phyloP scores from a whole-genome alignment of 2,329 filamentous ascomycete species.

The Microcera coccophila region DNA sequence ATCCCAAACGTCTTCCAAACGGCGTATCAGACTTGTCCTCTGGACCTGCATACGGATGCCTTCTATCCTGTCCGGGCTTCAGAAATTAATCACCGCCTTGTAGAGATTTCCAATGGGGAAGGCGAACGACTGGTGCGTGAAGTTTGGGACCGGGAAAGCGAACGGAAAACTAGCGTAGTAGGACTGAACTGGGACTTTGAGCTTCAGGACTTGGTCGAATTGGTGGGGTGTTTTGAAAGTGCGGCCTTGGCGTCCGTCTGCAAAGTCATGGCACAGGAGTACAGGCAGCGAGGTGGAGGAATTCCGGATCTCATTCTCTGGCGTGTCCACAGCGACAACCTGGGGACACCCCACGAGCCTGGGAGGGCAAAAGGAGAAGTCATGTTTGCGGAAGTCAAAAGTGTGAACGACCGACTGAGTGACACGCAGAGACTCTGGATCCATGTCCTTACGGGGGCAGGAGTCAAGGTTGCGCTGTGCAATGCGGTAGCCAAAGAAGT shows the following conservation, averaged over 20 bases:
- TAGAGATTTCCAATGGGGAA: conserved; percentile 79
- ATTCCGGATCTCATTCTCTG: conserved; percentile 93
- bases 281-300: conserved; percentile 77
- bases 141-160: conserved; percentile 65
- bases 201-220: conserved; percentile 71
- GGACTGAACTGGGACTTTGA: conserved; percentile 90
- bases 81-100: conserved; percentile 83
- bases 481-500: conserved; percentile 56
- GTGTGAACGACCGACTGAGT: conserved; percentile 85
- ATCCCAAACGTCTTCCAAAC: conserved; percentile 98
- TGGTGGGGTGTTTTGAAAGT: conserved; percentile 74
- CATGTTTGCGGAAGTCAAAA: conserved; percentile 78
- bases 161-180: conserved; percentile 76
- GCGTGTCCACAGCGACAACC: conserved; percentile 43
- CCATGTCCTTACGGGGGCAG: conserved; percentile 81
- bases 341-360: conserved; percentile 23
- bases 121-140: conserved; percentile 63
- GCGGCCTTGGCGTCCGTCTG: conserved; percentile 78
- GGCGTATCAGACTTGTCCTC: conserved; percentile 84
- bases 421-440: conserved; percentile 98
- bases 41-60: conserved; percentile 88
- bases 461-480: conserved; percentile 79
- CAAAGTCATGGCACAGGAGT: conserved; percentile 94
- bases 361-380: conserved; percentile 52
- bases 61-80: conserved; percentile 84